Conservation (phyloP, 2,329 filamentous ascomycete genomes). For the Apiospora kogelbergensis region DNA sequence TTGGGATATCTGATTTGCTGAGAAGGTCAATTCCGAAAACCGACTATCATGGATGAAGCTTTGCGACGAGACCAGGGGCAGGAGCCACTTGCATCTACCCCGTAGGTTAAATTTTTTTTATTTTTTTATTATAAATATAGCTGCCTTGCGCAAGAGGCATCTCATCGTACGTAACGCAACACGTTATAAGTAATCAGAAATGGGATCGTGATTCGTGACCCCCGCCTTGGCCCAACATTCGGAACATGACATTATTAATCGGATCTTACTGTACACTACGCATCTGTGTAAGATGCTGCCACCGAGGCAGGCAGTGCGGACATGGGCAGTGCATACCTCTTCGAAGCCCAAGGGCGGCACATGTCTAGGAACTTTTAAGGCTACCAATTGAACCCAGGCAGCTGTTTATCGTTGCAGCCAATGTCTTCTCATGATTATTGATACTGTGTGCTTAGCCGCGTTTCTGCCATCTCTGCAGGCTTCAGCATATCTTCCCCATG, state of each 20-base stretch:
- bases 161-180: background rate
- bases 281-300: background rate
- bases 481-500: background rate
- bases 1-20: conserved; percentile 4
- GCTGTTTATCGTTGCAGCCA: background rate
- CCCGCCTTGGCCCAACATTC: background rate
- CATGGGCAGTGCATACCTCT: background rate
- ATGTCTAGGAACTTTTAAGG: background rate
- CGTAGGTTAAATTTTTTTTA: too few species aligned
- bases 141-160: conserved; percentile 8
- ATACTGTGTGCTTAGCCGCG: conserved; percentile 3
- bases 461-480: background rate
- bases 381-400: conserved; percentile 4
- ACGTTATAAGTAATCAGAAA: background rate
- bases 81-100: background rate
- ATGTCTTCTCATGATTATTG: background rate
- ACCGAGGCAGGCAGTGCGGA: background rate
- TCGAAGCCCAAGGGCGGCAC: background rate
- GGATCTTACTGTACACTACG: background rate
- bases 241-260: background rate
- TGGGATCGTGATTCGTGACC: background rate
- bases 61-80: background rate
- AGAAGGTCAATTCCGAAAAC: background rate
- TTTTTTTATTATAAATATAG: background rate
- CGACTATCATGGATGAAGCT: background rate